These are phyloP conservation scores for Verticillium zaregamsianum DNA, from an alignment of 2,329 filamentous ascomycete genomes.

Conservation along the genomic window DNA sequence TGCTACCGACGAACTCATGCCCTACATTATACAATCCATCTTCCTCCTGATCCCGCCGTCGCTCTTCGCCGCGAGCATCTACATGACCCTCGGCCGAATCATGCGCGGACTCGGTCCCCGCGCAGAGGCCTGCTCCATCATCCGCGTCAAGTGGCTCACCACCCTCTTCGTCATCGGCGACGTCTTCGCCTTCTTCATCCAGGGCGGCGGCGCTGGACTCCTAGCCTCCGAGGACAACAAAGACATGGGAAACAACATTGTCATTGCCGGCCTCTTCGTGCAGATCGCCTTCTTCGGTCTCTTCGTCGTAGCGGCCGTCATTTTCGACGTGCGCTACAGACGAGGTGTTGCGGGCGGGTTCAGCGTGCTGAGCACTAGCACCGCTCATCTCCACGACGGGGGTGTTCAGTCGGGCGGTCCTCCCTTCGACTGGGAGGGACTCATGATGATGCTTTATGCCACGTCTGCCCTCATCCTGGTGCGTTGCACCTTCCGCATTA, in stretches of 20 bases:
- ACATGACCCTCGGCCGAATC: slow-evolving; percentile 40
- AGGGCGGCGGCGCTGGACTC: slow-evolving; percentile 16
- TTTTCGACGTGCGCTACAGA: slow-evolving; percentile 40
- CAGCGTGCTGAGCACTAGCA: neutral
- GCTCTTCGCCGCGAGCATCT: slow-evolving; percentile 39
- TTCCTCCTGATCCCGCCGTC: slow-evolving; percentile 31
- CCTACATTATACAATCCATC: slow-evolving; percentile 33
- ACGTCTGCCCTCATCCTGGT: slow-evolving; percentile 30
- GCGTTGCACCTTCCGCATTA: slow-evolving; percentile 53
- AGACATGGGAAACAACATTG: slow-evolving; percentile 38
- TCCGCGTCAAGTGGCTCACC: slow-evolving; percentile 38
- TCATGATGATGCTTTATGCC: slow-evolving; percentile 18
- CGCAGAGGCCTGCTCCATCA: slow-evolving; percentile 33
- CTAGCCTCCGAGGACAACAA: slow-evolving; percentile 8
- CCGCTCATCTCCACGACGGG: slow-evolving; percentile 8
- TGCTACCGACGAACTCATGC: slow-evolving; percentile 23
- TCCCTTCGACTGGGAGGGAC: slow-evolving; percentile 23
- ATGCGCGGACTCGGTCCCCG: slow-evolving; percentile 25
- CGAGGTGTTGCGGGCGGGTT: neutral
- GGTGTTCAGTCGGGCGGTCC: slow-evolving; percentile 12
- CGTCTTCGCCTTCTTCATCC: slow-evolving; percentile 35
- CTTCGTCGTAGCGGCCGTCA: slow-evolving; percentile 42
- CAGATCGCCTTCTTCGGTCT: slow-evolving; percentile 53
- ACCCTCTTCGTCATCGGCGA: slow-evolving; percentile 47
- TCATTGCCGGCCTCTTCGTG: slow-evolving; percentile 48